Percentiles rank a stretch among this genome's conserved stretches.
These are phyloP conservation scores for Termitomyces sp. DNA, from an alignment of 768 basidiomycete species.

Conservation along the genomic window DNA sequence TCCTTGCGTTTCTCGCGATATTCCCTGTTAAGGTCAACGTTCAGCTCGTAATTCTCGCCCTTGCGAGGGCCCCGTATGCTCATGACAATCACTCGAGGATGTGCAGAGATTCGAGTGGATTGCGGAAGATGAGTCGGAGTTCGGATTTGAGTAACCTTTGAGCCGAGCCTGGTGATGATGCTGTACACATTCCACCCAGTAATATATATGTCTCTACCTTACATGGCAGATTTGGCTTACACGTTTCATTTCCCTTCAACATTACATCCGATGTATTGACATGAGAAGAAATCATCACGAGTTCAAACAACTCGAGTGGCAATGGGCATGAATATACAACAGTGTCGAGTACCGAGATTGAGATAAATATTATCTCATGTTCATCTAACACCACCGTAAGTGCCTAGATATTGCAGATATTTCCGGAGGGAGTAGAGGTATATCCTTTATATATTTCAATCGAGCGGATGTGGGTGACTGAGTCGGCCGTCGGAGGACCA, in stretches of 20 bases:
- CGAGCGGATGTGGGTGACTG: slow-evolving; percentile 31
- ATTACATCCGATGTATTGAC: background rate
- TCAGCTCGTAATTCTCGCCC: slow-evolving; percentile 97
- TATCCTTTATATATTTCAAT: slow-evolving; percentile 34
- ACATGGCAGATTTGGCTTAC: background rate
- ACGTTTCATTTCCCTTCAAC: background rate
- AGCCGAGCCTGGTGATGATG: background rate
- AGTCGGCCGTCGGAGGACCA: slow-evolving; percentile 14
- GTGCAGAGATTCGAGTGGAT: background rate
- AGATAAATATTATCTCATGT: background rate
- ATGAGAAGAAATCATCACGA: background rate
- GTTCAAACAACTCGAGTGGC: background rate
- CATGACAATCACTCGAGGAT: slow-evolving; percentile 28
- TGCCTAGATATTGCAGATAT: slow-evolving; percentile 20
- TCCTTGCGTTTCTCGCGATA: slow-evolving; percentile 95
- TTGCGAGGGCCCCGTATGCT: slow-evolving; percentile 60
- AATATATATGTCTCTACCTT: no score
- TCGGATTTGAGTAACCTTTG: slow-evolving; percentile 3
- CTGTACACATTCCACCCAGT: background rate
- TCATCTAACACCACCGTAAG: background rate
- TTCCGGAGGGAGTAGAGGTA: slow-evolving; percentile 22
- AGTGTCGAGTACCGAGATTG: background rate
- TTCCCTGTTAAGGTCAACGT: slow-evolving; percentile 95
- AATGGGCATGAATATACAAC: no score
- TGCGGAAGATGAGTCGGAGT: slow-evolving; percentile 10